phyloP scores from a whole-genome alignment of 768 basidiomycete species.

The Russula foetens region DNA sequence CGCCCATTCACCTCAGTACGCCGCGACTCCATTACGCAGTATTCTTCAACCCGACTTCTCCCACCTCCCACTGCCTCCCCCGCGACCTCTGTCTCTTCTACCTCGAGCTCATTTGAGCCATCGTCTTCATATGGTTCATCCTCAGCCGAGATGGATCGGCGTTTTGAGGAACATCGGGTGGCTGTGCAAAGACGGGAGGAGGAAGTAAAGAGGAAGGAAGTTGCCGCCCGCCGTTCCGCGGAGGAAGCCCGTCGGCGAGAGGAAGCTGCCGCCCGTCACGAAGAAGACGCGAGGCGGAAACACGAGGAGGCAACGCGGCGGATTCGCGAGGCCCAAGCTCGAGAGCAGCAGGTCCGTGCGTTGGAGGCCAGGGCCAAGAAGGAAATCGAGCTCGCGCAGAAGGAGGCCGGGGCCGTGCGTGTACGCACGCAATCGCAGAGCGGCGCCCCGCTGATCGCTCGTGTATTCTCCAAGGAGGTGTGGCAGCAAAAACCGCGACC shows the following conservation, averaged over 20 bases:
- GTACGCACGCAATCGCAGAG: background rate
- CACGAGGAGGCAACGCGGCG: constrained; percentile 13
- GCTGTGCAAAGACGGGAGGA: constrained; percentile 4
- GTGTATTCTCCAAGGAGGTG: background rate
- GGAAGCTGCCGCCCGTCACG: constrained; percentile 10
- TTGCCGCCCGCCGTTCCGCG: background rate
- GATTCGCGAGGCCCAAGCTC: constrained; percentile 1
- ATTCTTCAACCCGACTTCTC: background rate
- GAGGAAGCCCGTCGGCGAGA: constrained; percentile 14
- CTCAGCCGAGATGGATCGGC: background rate
- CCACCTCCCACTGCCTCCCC: background rate
- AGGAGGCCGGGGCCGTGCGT: background rate
- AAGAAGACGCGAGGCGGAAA: constrained; percentile 10
- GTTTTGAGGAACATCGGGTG: constrained; percentile 1
- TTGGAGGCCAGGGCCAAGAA: constrained; percentile 2
- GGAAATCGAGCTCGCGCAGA: constrained; percentile 4
- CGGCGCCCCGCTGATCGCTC: background rate
- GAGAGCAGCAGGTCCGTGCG: constrained; percentile 4
- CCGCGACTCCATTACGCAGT: constrained; percentile 5
- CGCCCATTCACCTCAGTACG: constrained; percentile 2
- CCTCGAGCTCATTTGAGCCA: background rate
- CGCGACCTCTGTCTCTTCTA: constrained; percentile 1
- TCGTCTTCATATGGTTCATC: background rate
- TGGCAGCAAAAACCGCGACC: constrained; percentile 4
- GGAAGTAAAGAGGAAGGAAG: constrained; percentile 11